Base-by-base conservation (phyloP, 2,329 filamentous ascomycete species). In the Fusarium ramigenum region DNA sequence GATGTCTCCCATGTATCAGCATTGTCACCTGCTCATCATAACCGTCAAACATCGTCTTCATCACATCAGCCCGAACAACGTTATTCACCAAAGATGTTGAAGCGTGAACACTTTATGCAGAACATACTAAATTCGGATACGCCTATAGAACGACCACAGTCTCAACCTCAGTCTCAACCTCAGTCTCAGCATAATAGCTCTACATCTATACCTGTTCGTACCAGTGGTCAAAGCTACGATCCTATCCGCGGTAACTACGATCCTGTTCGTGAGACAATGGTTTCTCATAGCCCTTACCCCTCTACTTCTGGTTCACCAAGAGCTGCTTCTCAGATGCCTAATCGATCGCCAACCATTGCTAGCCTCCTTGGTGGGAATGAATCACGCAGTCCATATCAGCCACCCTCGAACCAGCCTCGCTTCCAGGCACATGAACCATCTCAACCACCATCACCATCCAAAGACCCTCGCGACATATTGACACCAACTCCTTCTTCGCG, bases 211-310 rank as follows among this genome's bases (percentile, higher is more conserved):
- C 85, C 86, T 14, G 83, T 86, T 54, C 86, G 92, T 56, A 91
- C 92, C 19, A 93, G 93, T 78, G 92, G 94, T 47, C 93, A 94
- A 78, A 94, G 93, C 77, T 98, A 96, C 83, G 95, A 98, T 81
- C 95, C 95, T 2, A 95, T 97, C 72, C 90, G 95, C 52, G 93
- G 92, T n/a, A 91, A 88, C 72, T 92, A 91, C 74, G 90, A 92
- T 74, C 89, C 89, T 3, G 86, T 91, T 54, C 85, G 89, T 46
- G 90, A 89, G 78, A 93, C 89, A 6, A 89, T 92, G 79, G 77
- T 88, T 50, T 77, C 86, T 73, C 84, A 87, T 80, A 83, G 88
- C 82, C 79, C 86, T 72, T 84, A 85, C 56, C 79, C 72, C 21
- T 79, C 86, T 7, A 79, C 87, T 62, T 85, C 81, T 30, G 80